Evolutionary conservation across 176 grass and related monocot genomes (phyloP).

Genomic region (Avena sativa): DNA sequence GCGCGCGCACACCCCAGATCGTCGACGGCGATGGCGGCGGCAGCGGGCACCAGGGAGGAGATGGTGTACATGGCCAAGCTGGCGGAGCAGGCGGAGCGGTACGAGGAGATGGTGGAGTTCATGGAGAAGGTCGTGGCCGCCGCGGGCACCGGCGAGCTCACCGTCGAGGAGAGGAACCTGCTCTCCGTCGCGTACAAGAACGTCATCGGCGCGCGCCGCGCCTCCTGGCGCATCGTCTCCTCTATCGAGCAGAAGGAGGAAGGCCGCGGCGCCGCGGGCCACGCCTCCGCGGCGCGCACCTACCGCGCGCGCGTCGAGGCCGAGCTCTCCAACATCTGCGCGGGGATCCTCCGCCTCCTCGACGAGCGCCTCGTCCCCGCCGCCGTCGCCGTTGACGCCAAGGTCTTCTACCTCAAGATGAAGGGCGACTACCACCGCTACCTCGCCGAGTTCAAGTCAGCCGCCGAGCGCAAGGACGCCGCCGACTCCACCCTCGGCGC

Average conservation of each 20-base stretch:
- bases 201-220: slow-evolving; percentile 91
- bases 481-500: slow-evolving; percentile 77
- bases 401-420: slow-evolving; percentile 99
- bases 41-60: slow-evolving; percentile 61
- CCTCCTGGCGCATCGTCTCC: slow-evolving; percentile 97
- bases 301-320: slow-evolving; percentile 87
- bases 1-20: no score
- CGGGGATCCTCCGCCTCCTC: slow-evolving; percentile 84
- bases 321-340: slow-evolving; percentile 86
- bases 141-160: slow-evolving; percentile 62
- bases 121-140: slow-evolving; percentile 91
- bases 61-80: slow-evolving; percentile 98
- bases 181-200: slow-evolving; percentile 99
- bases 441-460: slow-evolving; percentile 92
- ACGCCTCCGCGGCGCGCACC: slow-evolving; percentile 58
- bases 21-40: slow-evolving; percentile 35
- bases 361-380: slow-evolving; percentile 74
- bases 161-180: slow-evolving; percentile 96
- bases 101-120: slow-evolving; percentile 99
- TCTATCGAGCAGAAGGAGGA: slow-evolving; percentile 99
- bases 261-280: slow-evolving; percentile 60
- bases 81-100: slow-evolving; percentile 97
- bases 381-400: slow-evolving; percentile 64
- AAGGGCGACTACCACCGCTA: slow-evolving; percentile 97
- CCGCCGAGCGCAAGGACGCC: slow-evolving; percentile 81